Evolutionary conservation across 495 filamentous ascomycete genomes (phyloP), one percentile per base, ranked within the genome.

Genomic region (Xylaria bambusicola): DNA sequence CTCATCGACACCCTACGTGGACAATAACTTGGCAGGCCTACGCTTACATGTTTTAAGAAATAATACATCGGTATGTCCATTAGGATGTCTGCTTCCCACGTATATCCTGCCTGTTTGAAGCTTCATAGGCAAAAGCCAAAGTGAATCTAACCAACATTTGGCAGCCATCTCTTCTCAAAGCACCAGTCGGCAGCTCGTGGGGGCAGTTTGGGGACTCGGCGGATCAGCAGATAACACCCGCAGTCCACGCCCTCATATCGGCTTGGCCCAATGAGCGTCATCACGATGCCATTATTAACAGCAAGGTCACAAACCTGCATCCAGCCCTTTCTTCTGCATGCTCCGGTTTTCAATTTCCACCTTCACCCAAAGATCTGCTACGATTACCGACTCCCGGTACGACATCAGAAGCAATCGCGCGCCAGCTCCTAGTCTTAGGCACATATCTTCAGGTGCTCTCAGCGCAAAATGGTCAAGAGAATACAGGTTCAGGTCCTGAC

Each of bases 321-420:
- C 63, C 67, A 15, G 63, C 58, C 15, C 47, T 73, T 7, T 71
- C 68, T 51, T 36, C 36, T 6, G 63, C 68, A 10, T 72, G 70
- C 27, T 65, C 68, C 5, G 47, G 31, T 1, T 51, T 57, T 20
- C 38, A 57, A n/a, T 50, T 33, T 12, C 20, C 36, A 24, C 57
- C 49, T 52, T 69, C 71, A 4, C 66, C 66, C 13, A 60, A 52
- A 15, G 61, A 71, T 21, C 63, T 78, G 52, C 58, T 80, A 12
- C 56, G 72, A 18, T 58, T 73, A 20, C 78, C 78, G 1, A 56
- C 67, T 5, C 63, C 60, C 33, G 66, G 56, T 1, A 75, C 71
- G 0, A 77, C 81, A 66, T 80, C 79, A 2, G 73, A 79, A 2
- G 58, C 77, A 8, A 68, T 81, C 10, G 79, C 80, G 7, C 73